phyloP scores from a whole-genome alignment of 805 yeast genomes.

The Lachancea quebecensis region DNA sequence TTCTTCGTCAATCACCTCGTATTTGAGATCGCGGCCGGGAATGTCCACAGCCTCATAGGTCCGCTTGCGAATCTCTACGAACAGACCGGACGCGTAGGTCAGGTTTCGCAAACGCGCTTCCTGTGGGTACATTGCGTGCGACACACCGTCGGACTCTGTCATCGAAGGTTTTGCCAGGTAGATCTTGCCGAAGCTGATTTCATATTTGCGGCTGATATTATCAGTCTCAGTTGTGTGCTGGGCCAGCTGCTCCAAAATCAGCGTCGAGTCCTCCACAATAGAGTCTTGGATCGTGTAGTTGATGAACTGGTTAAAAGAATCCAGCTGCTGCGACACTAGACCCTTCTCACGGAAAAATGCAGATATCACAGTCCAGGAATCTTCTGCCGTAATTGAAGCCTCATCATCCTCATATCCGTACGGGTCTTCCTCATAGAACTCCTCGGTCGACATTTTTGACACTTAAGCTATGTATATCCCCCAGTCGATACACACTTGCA shows the following conservation, averaged over 20 bases:
- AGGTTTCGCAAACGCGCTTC: constrained; percentile 94
- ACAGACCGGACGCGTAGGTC: constrained; percentile 92
- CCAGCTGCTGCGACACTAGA: constrained; percentile 94
- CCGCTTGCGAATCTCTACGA: constrained; percentile 90
- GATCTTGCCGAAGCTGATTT: constrained; percentile 95
- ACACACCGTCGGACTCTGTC: constrained; percentile 99
- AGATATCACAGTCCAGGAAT: constrained; percentile 98
- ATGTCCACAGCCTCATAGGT: constrained; percentile 80
- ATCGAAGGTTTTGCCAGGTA: constrained; percentile 94
- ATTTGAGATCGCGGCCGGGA: constrained; percentile 48
- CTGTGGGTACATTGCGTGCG: constrained; percentile 97
- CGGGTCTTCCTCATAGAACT: constrained; percentile 46
- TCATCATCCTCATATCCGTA: constrained; percentile 66
- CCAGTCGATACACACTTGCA: neutral
- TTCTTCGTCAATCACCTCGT: constrained; percentile 45
- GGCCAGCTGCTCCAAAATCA: constrained; percentile 95
- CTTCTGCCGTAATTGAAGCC: constrained; percentile 86
- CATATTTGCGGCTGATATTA: constrained; percentile 85
- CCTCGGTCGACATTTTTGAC: constrained; percentile 10
- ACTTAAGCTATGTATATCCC: neutral
- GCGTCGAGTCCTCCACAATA: constrained; percentile 89
- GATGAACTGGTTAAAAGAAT: constrained; percentile 96
- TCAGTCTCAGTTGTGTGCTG: constrained; percentile 92
- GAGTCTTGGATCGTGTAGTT: constrained; percentile 95
- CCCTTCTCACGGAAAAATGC: constrained; percentile 96